Percentiles rank a stretch among this genome's conserved stretches.
Evolutionary conservation across 768 basidiomycete species (phyloP).

Genomic region (Ramaria rubella): DNA sequence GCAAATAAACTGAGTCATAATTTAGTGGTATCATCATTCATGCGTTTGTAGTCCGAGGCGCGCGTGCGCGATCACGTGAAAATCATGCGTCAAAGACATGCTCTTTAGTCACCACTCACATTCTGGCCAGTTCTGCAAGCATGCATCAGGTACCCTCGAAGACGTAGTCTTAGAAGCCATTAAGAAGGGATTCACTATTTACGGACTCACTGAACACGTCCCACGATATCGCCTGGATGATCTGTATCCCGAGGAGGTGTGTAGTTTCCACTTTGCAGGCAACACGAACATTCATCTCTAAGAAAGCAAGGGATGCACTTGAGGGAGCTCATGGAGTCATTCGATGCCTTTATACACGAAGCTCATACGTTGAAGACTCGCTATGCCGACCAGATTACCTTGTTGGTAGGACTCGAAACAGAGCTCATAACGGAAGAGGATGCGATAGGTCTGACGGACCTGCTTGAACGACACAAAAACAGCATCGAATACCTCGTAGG

Average conservation of each 20-base stretch:
- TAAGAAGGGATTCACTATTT: conserved; percentile 67
- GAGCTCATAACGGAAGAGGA: conserved; percentile 75
- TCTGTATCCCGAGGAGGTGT: conserved; percentile 94
- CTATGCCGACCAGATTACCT: conserved; percentile 59
- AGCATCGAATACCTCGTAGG: conserved; percentile 87
- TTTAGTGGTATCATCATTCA: no score
- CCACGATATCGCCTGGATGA: conserved; percentile 79
- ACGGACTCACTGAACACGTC: conserved; percentile 88
- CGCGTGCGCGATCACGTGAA: no score
- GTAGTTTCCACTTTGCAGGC: conserved; percentile 16
- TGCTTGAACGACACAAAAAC: conserved; percentile 42
- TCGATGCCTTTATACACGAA: conserved; percentile 66
- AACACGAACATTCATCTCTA: conserved; percentile 10
- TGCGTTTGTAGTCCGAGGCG: no score
- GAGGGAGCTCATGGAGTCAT: conserved; percentile 52
- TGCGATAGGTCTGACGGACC: conserved; percentile 46
- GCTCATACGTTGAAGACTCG: conserved; percentile 65
- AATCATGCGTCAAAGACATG: no score
- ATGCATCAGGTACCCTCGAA: conserved; percentile 75
- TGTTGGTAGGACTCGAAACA: conserved; percentile 89
- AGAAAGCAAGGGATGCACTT: conserved; percentile 50
- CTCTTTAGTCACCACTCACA: conserved; percentile 81
- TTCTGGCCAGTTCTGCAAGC: conserved; percentile 90
- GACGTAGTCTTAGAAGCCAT: conserved; percentile 80
- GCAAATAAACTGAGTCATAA: no score